Evolutionary conservation across 23 red algal genomes (phyloP), one percentile per base, ranked within the genome.

Genomic region (Gracilaria domingensis): DNA sequence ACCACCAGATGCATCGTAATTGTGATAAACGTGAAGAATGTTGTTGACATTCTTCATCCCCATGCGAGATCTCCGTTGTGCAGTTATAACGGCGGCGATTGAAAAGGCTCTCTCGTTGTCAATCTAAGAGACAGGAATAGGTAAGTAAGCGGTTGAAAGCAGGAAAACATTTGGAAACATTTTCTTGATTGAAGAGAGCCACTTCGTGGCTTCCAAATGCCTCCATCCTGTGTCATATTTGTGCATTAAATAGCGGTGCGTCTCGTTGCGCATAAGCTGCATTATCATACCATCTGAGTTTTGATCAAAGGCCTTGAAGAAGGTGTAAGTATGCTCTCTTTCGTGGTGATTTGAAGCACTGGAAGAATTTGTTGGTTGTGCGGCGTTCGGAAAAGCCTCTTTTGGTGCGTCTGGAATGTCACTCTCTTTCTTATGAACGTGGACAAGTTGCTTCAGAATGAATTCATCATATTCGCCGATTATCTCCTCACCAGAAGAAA

Each of bases 1-100:
- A 45, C 4, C 42, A 11, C 42, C 42, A 45, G 42, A 4, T 11
- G 42, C 42, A 45, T 45, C 25, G 54, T 80, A 80, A 7, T 50
- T 80, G 26, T 80, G 75, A 80, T 80, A 80, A 50, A 80, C 54
- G 0, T 48, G 75, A 40, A 80, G 45, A n/a, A 80, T 55, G 75
- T 47, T 3, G 45, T 80, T 0, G 30, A 80, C 21, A 16, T 80
- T 50, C 50, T 80, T 29, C 20, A 48, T 80, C 18, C 1, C 35
- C 54, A 80, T 21, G 47, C 40, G 54, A 50, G 0, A 45, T 80
- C 36, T 80, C 9, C 75, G 16, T 23, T 80, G 35, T 11, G 18
- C 23, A 18, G 75, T 50, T 20, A 50, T 26, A 48, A 80, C 54
- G 30, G 35, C 75, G 23, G 75, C 75, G 8, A 45, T 53, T 21